Base-by-base conservation (phyloP, 1,284 basidiomycete genomes). In the Phylloporus sp. region DNA sequence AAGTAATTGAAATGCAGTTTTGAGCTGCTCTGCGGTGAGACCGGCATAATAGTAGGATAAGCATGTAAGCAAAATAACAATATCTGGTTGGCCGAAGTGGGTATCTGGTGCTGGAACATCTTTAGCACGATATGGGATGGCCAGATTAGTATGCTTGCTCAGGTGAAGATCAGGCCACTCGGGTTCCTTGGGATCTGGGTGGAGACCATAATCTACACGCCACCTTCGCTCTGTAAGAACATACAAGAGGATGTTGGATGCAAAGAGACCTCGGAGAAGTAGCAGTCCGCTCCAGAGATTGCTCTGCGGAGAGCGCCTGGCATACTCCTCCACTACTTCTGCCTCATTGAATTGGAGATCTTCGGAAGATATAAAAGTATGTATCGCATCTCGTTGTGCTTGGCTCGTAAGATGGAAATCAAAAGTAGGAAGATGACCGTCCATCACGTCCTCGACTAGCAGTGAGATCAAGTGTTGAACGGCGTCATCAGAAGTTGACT, bases 31-130 rank as follows among this genome's bases (percentile, higher is more conserved):
- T 11, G 75, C 66, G 0, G 75, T 76, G 45, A 87, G 78, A 19
- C 86, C 86, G 8, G 75, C 74, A 60, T 86, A 85, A 63, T 87
- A 86, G 67, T 88, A 87, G 7, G 79, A 81, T 29, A 87, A 76
- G 67, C 82, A 86, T 0, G 86, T 88, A 35, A 88, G 75, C 19
- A 15, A 67, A 57, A 87, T 74, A 1, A 81, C 80, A 29, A 87
- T 79, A 45, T 87, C 86, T 1, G 86, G 85, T 73, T 87, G 86
- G 3, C 84, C 85, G 66, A 87, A 87, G 57, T 87, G 85, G 27
- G 86, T 84, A 60, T 82, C 77, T 25, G 77, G 64, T 27, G 83
- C 77, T 0, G 86, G 86, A 4, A 82, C 78, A 68, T 87, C 86
- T 73, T 87, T 87, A 0, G 85, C 85, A 32, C 81, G 77, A 68